Base-by-base conservation (phyloP, 2,329 filamentous ascomycete species). In the Coniosporium tulheliwenetii region DNA sequence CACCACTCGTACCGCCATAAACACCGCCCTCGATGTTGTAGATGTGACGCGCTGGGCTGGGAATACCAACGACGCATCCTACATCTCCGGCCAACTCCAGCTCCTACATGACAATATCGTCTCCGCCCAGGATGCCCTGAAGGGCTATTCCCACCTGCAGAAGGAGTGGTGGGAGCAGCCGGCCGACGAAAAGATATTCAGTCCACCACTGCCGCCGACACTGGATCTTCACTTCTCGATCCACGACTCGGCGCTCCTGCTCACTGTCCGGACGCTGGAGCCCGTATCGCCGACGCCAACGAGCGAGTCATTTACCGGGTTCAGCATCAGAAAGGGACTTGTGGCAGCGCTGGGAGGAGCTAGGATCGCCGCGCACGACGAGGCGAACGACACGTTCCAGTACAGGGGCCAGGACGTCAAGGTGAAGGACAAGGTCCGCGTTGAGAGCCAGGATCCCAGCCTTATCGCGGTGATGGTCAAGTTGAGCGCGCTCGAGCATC, bases 361-460 rank as follows among this genome's bases (percentile, higher is more conserved):
- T 1, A 56, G 58, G 43, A 50, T 55, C 2, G 63, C 60, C 10
- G 49, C 52, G 5, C 66, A 70, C 47, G 66, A 69, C 39, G 89
- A 96, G 60, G 77, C 79, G 47, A 81, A 89, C 44, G 72, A 77
- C 32, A 65, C 82, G 0, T 95, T 93, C 58, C 67, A 65, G 3
- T 95, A 73, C 60, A 66, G 64, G 10, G 73, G 74, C 4, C 70
- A 77, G 42, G 77, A 91, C 45, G 86, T 95, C 2, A 80, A 77
- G 47, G 89, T 96, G 37, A 77, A 80, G 49, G 89, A 95, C 58
- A 95, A 95, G 64, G 75, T 94, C 4, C 72, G 82, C 34, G 80
- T 95, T 2, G 87, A 94, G 59, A 89, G 77, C 52, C 84, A 86
- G 41, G 87, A 96, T 58, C 89, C 89, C 1, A 87, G 78, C 50